Percentiles rank a stretch among this genome's conserved stretches.
Evolutionary conservation across 768 basidiomycete genomes (phyloP).

Genomic region (Ramaria sp.): DNA sequence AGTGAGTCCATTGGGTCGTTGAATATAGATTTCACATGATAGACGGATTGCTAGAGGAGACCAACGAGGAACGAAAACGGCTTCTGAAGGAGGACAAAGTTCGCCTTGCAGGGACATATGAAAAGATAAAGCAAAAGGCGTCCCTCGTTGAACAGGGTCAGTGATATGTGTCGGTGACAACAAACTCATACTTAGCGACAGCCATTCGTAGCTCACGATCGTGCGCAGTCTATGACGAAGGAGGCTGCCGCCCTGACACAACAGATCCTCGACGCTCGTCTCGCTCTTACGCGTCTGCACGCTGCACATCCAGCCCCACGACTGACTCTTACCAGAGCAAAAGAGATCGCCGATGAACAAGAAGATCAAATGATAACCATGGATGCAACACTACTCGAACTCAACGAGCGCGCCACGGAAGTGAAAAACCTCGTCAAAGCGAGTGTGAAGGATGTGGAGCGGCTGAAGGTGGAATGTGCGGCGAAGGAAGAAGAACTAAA

Average conservation of each 20-base stretch:
- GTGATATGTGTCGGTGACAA: background rate
- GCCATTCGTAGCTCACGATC: conserved; percentile 43
- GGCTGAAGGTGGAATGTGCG: conserved; percentile 45
- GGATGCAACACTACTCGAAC: conserved; percentile 49
- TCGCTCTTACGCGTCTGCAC: conserved; percentile 69
- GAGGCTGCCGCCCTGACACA: conserved; percentile 54
- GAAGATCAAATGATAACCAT: conserved; percentile 72
- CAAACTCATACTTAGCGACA: background rate
- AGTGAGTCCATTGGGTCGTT: conserved; percentile 15
- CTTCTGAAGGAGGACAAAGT: conserved; percentile 55
- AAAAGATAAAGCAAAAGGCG: conserved; percentile 51
- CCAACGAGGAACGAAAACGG: conserved; percentile 65
- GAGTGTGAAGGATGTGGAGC: conserved; percentile 45
- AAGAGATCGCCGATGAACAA: conserved; percentile 62
- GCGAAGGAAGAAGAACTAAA: conserved; percentile 64
- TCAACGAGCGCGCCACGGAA: conserved; percentile 38
- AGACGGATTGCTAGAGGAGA: conserved; percentile 25
- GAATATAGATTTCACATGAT: background rate
- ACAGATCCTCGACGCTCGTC: conserved; percentile 74
- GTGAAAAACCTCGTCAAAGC: conserved; percentile 55
- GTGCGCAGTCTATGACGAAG: conserved; percentile 39
- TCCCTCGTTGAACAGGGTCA: conserved; percentile 61
- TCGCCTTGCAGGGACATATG: conserved; percentile 47
- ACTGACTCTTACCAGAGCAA: conserved; percentile 65
- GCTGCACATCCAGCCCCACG: conserved; percentile 74